Base-by-base conservation (phyloP, 345 rosid genomes). In the Sapria himalayana region DNA sequence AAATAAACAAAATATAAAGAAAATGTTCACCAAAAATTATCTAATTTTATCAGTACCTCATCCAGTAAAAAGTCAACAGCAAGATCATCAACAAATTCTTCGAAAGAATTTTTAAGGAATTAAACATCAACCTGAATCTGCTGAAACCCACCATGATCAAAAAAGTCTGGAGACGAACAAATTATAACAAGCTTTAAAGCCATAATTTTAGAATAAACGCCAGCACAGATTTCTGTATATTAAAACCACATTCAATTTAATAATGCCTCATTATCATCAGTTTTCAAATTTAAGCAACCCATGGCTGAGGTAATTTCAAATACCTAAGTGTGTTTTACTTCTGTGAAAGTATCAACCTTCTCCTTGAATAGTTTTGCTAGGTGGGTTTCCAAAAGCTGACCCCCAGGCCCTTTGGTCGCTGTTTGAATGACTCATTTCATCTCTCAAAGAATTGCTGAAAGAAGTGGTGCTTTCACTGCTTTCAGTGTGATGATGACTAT, bases 311-410 rank as follows among this genome's bases (percentile, higher is more conserved):
- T n/a, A n/a, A n/a, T n/a, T n/a, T n/a, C n/a, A n/a, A n/a, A n/a
- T 60, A 86, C 98, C 98, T 80, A 95, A 7, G 92, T 84, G 61
- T 50, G 75, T 64, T 79, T 95, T 16, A 80, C 79, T 70, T 79
- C 84, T 9, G 95, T 91, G 60, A 91, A 84, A 49, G 84, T 91
- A 55, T 91, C 95, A 43, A 91, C 75, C 68, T 91, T 91, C 55
- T 91, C 93, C 70, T 91, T 91, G 59, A 91, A 91, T 60, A 91
- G 69, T 65, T 91, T 91, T 16, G 99, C 95, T 18, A 91, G 79
- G 70, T 91, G 99, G 39, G 93, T 84, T 65, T 91, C 99, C 45
- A 91, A 61, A 56, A 91, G 86, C 71, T 91, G 99, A 52, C 95
- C 84, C 72, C n/a, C 86, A 67, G 29, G 81, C 95, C 58, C 69